Percentiles rank a stretch among this genome's conserved stretches.
Evolutionary conservation across 2,329 filamentous ascomycete species (phyloP).

Genomic region (Diaporthe citriasiana): DNA sequence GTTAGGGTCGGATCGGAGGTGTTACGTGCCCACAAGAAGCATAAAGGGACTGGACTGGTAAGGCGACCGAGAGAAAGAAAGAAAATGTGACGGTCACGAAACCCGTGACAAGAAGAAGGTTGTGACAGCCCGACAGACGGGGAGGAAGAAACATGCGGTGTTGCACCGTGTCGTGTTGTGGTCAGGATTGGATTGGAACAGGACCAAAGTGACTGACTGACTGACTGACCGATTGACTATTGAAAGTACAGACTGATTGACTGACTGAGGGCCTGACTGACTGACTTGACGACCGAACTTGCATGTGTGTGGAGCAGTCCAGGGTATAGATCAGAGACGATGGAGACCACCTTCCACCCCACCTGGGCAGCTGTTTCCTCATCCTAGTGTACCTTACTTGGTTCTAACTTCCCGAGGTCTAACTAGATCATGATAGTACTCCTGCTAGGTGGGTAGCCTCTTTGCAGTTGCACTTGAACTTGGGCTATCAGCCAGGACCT

Average conservation of each 20-base stretch:
- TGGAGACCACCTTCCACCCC: slow-evolving; percentile 19
- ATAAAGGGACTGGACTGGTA: slow-evolving; percentile 1
- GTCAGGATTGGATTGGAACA: not conserved
- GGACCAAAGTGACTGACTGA: not conserved
- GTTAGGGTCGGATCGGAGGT: slow-evolving; percentile 16
- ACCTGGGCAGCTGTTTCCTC: slow-evolving; percentile 3
- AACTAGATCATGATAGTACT: not conserved
- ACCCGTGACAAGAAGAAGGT: slow-evolving; percentile 16
- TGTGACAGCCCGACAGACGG: not conserved
- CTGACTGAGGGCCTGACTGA: not conserved
- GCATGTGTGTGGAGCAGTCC: slow-evolving; percentile 15
- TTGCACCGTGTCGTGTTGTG: slow-evolving; percentile 9
- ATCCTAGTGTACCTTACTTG: not conserved
- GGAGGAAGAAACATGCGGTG: slow-evolving; percentile 13
- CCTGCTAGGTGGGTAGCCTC: no score
- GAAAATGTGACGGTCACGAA: slow-evolving; percentile 5
- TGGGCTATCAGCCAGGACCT: not conserved
- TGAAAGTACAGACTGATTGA: not conserved
- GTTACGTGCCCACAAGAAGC: slow-evolving; percentile 1
- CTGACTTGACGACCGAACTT: slow-evolving; percentile 11
- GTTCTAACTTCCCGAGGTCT: not conserved
- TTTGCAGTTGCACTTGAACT: not conserved
- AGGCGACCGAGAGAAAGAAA: not conserved
- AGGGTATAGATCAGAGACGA: slow-evolving; percentile 28
- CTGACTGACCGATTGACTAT: not conserved